Evolutionary conservation across 2,329 filamentous ascomycete species (phyloP), one percentile per base, ranked within the genome.

Genomic region (Didymellaceae sp.): DNA sequence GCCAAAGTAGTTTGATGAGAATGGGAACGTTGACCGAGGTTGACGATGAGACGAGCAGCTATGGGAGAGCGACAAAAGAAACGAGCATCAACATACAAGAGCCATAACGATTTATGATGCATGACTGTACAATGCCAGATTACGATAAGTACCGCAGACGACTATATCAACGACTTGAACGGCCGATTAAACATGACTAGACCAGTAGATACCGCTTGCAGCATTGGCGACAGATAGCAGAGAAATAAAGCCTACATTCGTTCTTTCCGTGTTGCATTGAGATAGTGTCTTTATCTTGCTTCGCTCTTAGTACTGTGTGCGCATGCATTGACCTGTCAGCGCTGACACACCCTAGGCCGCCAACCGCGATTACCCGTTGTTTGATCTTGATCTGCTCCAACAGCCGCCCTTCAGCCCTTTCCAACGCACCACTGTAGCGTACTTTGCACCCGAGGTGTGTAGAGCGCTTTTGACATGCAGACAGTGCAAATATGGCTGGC

Each of bases 1-100:
- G 62, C 32, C 49, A 65, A 35, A 68, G 62, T 38, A 61, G 62
- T 5, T 45, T 68, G 24, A 54, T 37, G 24, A 54, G 58, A 10
- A 61, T 69, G 61, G 63, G 62, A 0, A 62, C 57, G 1, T 38
- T 65, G 17, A 49, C 33, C 3, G 53, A 53, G 4, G 45, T 43
- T 4, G 28, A 42, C 10, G 32, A 16, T 3, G 40, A 48, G 4
- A 38, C 45, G 1, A 47, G 33, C 38, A 47, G 18, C 48, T 51
- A 28, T 37, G 47, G 37, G n/a, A 56, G 51, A 4, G 49, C 35
- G 18, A 56, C 58, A 3, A 62, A 45, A 21, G 63, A 67, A 34
- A 61, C 63, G 0, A 48, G 67, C 13, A 62, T 66, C 16, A 54
- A 62, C 49, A 54, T 66, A 8, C 46, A 48, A 10, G 55, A 59